Conservation (phyloP, 768 basidiomycete species). For the Lactifluus piperatus region DNA sequence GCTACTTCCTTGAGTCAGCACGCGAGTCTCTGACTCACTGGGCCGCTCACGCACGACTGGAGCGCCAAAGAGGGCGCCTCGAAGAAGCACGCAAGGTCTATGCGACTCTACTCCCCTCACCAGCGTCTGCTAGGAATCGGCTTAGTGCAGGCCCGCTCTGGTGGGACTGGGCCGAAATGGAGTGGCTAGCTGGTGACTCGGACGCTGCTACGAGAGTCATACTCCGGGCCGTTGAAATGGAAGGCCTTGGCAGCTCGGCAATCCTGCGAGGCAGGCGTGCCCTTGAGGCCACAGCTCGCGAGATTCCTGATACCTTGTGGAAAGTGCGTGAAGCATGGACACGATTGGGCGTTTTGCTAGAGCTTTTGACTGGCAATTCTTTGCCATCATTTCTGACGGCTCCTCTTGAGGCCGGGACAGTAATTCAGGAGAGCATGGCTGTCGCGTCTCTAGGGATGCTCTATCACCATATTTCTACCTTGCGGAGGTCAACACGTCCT, state of each 20-base stretch:
- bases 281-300: constrained; percentile 41
- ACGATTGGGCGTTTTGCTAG: constrained; percentile 54
- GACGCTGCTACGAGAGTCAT: constrained; percentile 46
- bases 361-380: constrained; percentile 44
- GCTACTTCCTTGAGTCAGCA: constrained; percentile 44
- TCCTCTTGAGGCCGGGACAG: constrained; percentile 19
- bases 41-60: constrained; percentile 70
- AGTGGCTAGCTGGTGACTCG: constrained; percentile 54
- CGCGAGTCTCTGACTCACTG: constrained; percentile 56
- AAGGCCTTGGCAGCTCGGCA: constrained; percentile 43
- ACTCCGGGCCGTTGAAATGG: constrained; percentile 44
- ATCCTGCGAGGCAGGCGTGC: constrained; percentile 56
- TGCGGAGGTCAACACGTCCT: constrained; percentile 53
- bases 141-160: constrained; percentile 43
- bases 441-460: constrained; percentile 50
- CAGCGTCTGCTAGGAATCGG: constrained; percentile 30
- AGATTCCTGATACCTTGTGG: constrained; percentile 30
- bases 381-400: constrained; percentile 32
- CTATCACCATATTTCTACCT: constrained; percentile 45
- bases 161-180: constrained; percentile 83
- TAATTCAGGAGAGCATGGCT: constrained; percentile 45
- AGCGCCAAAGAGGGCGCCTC: constrained; percentile 51
- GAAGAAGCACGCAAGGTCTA: constrained; percentile 76
- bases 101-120: constrained; percentile 49
- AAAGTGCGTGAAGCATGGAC: constrained; percentile 59